Evolutionary conservation across 352 stramenopile genomes (phyloP).

Genomic region (Phytopythium chamaehyphon): DNA sequence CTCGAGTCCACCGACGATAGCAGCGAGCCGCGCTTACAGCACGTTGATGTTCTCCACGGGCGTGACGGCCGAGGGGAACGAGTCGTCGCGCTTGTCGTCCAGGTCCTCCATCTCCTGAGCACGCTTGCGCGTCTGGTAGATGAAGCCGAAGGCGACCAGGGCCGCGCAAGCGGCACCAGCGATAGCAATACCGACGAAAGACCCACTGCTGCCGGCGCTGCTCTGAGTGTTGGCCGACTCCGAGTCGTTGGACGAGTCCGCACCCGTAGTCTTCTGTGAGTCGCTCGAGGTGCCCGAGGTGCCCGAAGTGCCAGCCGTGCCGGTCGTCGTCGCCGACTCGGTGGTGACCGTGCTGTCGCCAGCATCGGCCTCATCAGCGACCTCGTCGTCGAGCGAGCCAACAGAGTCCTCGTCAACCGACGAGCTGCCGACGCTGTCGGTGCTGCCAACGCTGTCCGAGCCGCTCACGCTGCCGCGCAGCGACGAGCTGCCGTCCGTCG

Average conservation of each 20-base stretch:
- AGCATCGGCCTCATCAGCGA: slow-evolving; percentile 11
- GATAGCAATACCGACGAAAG: slow-evolving; percentile 24
- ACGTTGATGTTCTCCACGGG: slow-evolving; percentile 45
- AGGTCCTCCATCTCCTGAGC: slow-evolving; percentile 44
- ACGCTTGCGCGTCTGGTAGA: slow-evolving; percentile 73
- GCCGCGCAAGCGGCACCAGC: slow-evolving; percentile 30
- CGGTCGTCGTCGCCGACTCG: slow-evolving; percentile 11
- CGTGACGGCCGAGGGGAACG: slow-evolving; percentile 37
- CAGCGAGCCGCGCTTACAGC: slow-evolving; percentile 25
- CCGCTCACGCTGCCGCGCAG: slow-evolving; percentile 2
- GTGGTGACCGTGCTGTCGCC: slow-evolving; percentile 10
- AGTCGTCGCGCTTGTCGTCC: slow-evolving; percentile 49
- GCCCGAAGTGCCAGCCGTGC: slow-evolving; percentile 11
- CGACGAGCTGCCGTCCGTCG: slow-evolving; percentile 11
- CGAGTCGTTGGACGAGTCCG: slow-evolving; percentile 12
- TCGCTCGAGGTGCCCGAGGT: slow-evolving; percentile 14
- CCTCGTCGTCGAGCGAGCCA: slow-evolving; percentile 10
- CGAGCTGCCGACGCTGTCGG: slow-evolving; percentile 6
- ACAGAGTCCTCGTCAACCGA: slow-evolving; percentile 6
- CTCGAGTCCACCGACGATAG: no score
- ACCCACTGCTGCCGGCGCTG: not conserved
- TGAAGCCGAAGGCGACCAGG: slow-evolving; percentile 64
- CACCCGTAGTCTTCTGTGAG: slow-evolving; percentile 20
- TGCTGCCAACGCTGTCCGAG: not conserved
- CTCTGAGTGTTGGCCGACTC: slow-evolving; percentile 45